Evolutionary conservation across 805 yeast species (phyloP).

Genomic region (Kodamaea restingae): DNA sequence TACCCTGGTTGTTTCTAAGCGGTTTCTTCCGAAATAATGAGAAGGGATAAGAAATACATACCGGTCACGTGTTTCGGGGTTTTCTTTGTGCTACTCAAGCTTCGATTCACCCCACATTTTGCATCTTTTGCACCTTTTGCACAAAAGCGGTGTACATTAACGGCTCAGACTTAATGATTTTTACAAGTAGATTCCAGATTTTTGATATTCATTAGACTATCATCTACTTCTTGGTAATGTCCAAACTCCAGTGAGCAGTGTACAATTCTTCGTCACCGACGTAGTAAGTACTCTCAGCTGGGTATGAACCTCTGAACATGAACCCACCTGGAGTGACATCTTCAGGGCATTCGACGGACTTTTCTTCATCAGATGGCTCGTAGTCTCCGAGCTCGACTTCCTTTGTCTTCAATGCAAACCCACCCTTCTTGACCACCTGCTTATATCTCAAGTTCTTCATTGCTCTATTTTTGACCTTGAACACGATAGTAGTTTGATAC

Average conservation of each 20-base stretch:
- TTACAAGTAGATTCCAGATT: neutral
- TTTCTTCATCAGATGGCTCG: constrained; percentile 32
- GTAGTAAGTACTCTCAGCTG: constrained; percentile 30
- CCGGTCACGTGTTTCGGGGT: constrained; percentile 2
- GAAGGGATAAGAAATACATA: too few species aligned
- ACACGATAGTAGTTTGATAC: constrained; percentile 30
- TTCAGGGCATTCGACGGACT: constrained; percentile 26
- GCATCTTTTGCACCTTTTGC: too few species aligned
- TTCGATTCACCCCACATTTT: too few species aligned
- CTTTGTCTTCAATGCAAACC: constrained; percentile 29
- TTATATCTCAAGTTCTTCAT: constrained; percentile 31
- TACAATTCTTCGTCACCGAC: constrained; percentile 29
- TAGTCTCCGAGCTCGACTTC: constrained; percentile 28
- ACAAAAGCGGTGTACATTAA: too few species aligned
- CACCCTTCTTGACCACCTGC: constrained; percentile 34
- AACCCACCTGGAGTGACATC: constrained; percentile 40
- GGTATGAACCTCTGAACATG: constrained; percentile 32
- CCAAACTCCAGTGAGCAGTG: constrained; percentile 32
- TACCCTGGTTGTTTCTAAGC: too few species aligned
- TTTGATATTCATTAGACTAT: neutral
- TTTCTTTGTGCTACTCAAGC: neutral
- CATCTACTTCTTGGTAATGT: constrained; percentile 25
- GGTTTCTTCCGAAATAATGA: too few species aligned
- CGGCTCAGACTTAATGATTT: too few species aligned
- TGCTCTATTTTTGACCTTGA: constrained; percentile 25